phyloP scores from a whole-genome alignment of 805 yeast genomes.

The Wickerhamiella cacticola region DNA sequence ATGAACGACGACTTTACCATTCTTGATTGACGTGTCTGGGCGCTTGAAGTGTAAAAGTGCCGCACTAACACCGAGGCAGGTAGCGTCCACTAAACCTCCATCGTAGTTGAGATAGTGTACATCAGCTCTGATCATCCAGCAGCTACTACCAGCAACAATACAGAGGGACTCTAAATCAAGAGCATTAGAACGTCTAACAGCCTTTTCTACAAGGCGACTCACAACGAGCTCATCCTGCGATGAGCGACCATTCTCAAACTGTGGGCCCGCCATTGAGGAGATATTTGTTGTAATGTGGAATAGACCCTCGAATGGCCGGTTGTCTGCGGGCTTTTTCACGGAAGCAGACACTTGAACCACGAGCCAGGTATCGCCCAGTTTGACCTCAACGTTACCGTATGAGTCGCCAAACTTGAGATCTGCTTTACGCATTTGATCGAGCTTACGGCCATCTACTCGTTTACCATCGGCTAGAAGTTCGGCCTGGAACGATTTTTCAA shows the following conservation, averaged over 20 bases:
- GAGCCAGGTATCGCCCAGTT: constrained; percentile 62
- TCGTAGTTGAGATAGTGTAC: constrained; percentile 80
- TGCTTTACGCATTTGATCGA: constrained; percentile 53
- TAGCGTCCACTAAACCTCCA: constrained; percentile 84
- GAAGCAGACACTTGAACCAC: constrained; percentile 64
- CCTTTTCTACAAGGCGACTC: constrained; percentile 76
- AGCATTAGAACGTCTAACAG: constrained; percentile 81
- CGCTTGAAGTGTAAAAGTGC: constrained; percentile 71
- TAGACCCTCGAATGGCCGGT: constrained; percentile 86
- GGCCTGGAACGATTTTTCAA: constrained; percentile 50
- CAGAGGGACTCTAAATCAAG: constrained; percentile 83
- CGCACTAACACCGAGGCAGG: constrained; percentile 81
- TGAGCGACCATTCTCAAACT: constrained; percentile 61
- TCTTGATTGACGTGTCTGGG: constrained; percentile 64
- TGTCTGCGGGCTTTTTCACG: constrained; percentile 70
- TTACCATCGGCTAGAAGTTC: constrained; percentile 47
- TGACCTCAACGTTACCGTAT: constrained; percentile 70
- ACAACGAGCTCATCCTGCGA: constrained; percentile 72
- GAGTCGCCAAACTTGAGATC: constrained; percentile 47
- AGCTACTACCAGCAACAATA: constrained; percentile 77
- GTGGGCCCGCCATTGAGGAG: constrained; percentile 79
- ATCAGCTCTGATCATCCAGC: constrained; percentile 87
- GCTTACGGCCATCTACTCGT: constrained; percentile 57
- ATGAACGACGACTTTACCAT: constrained; percentile 44
- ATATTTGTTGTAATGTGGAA: constrained; percentile 77